A percentile compares a stretch with the other conserved stretches of the same genome.
Conservation (phyloP, 129 eudicot species). For the Lactuca sativa region DNA sequence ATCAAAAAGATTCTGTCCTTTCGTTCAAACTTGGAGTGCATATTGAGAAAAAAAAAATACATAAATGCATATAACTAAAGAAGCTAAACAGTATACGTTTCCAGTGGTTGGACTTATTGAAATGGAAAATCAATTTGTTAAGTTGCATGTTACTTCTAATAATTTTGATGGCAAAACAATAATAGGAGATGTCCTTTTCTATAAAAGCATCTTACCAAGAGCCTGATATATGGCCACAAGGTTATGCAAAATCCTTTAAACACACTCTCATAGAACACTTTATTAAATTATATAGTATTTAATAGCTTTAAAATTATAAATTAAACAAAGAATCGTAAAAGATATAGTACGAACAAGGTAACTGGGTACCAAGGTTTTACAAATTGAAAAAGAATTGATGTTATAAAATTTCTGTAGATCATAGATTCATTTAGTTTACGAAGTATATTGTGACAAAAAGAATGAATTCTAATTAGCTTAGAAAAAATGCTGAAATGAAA, state of each 20-base stretch:
- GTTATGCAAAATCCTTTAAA: neutral
- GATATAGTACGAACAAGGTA: neutral
- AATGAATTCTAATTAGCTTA: too few relatives aligned
- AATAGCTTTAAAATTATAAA: neutral
- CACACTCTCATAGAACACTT: neutral
- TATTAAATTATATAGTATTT: neutral
- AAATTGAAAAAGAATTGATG: neutral
- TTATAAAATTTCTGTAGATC: too few relatives aligned
- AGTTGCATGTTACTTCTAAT: neutral
- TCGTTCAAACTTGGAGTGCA: neutral
- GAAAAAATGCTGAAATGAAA: too few relatives aligned
- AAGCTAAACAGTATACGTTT: neutral
- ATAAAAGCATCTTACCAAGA: conserved; percentile 1
- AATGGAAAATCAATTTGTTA: neutral
- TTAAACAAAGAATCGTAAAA: neutral
- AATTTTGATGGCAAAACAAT: neutral
- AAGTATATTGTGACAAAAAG: too few relatives aligned
- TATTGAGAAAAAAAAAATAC: neutral
- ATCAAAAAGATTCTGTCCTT: neutral
- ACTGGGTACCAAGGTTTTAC: neutral
- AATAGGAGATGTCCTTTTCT: neutral
- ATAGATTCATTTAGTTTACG: too few relatives aligned
- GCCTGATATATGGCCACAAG: neutral
- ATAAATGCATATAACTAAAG: neutral
- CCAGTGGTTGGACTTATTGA: neutral